phyloP scores from a whole-genome alignment of 2,329 filamentous ascomycete species.

The Trichoderma semiorbis region DNA sequence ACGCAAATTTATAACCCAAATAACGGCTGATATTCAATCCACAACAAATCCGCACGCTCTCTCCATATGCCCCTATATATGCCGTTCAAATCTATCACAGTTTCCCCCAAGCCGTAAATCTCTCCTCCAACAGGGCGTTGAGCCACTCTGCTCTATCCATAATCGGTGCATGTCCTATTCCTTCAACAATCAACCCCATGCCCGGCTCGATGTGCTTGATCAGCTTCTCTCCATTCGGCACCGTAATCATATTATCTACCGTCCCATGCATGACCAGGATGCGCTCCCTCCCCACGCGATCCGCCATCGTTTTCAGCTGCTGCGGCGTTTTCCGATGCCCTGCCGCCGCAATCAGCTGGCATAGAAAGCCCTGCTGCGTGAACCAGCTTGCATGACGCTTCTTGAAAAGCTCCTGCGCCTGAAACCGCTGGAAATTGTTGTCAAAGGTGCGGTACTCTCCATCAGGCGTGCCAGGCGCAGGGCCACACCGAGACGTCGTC shows the following conservation, averaged over 20 bases:
- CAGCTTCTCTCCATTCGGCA: constrained; percentile 66
- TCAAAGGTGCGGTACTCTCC: constrained; percentile 55
- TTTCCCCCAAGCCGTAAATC: constrained; percentile 50
- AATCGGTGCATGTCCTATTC: constrained; percentile 70
- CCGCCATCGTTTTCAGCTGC: constrained; percentile 63
- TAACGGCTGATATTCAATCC: not conserved
- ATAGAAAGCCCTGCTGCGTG: constrained; percentile 63
- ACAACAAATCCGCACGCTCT: not conserved
- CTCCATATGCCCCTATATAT: not conserved
- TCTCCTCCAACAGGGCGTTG: constrained; percentile 58
- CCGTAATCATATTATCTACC: constrained; percentile 72
- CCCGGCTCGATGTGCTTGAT: constrained; percentile 62
- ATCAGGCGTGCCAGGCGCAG: constrained; percentile 25
- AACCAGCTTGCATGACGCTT: constrained; percentile 59
- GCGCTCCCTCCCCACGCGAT: constrained; percentile 66
- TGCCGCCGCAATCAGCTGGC: constrained; percentile 74
- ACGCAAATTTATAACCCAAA: not conserved
- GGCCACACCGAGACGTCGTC: constrained; percentile 40
- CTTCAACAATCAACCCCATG: constrained; percentile 61
- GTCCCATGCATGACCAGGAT: constrained; percentile 78
- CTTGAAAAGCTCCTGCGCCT: constrained; percentile 75
- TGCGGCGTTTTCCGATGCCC: constrained; percentile 72
- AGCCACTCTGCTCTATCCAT: constrained; percentile 70
- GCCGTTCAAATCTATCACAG: constrained; percentile 29
- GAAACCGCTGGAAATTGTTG: constrained; percentile 77